Base-by-base conservation (phyloP, 2,329 filamentous ascomycete species). In the Hypoxylon sp. region DNA sequence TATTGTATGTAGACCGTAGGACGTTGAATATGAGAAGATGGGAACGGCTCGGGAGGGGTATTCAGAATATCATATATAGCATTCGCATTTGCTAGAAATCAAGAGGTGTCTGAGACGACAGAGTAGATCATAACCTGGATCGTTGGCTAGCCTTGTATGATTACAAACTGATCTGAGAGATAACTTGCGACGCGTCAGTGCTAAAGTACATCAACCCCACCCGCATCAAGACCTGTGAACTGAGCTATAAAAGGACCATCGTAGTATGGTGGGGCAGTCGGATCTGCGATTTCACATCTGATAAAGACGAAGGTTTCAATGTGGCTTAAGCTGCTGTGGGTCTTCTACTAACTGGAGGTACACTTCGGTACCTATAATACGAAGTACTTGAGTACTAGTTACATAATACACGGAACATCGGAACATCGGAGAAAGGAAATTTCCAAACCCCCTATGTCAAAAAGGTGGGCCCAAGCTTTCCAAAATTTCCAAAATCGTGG, bases 401-500 rank as follows among this genome's bases (percentile, higher is more conserved):
- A 49, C 10, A 4, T n/a, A 57, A 17, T 8, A 20, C 17, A 19
- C 37, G 47, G 24, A 7, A 26, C 7, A 26, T 26, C 24, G 24
- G 58, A 49, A 65, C 41, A 32, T 24, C 70, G 71, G 71, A 61
- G 5, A 68, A 70, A 71, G 50, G 41, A 49, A 64, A 37, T 26
- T 59, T 69, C 64, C 59, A 20, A 15, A 17, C 34, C 39, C 32
- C 30, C 28, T 22, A 4, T 6, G 34, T 19, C 11, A 34, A 11
- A 32, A 4, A 22, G 34, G n/a, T 41, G 39, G 43, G 57, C 32
- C 59, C 56, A 49, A 62, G 55, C 52, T 68, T 74, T 72, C 69
- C 67, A 70, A n/a, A n/a, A n/a, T n/a, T 74, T 72, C 69, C 67
- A 70, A 74, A 73, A 76, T 75, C 74, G 75, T 78, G 74, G 76